These are phyloP conservation scores for Galerina sulciceps DNA, from an alignment of 768 basidiomycete species.

Conservation along the genomic window DNA sequence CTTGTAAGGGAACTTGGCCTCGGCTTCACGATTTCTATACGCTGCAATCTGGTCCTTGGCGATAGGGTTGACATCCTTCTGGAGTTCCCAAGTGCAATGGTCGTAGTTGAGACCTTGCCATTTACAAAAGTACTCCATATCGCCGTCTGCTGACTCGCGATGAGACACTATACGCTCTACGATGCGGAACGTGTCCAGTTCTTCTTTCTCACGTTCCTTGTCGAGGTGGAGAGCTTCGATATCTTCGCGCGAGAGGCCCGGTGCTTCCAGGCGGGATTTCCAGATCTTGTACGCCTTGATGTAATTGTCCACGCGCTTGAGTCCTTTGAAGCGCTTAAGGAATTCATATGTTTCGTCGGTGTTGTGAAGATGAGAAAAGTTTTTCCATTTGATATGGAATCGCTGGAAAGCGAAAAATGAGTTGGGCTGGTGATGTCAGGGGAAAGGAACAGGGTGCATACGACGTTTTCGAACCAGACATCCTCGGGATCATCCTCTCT, in stretches of 20 bases:
- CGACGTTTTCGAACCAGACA: conserved; percentile 87
- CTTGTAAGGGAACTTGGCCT: conserved; percentile 85
- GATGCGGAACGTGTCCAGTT: conserved; percentile 86
- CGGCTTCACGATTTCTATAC: conserved; percentile 76
- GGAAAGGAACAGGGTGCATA: conserved; percentile 37
- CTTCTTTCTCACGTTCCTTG: conserved; percentile 89
- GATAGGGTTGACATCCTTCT: conserved; percentile 78
- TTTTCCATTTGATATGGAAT: conserved; percentile 99
- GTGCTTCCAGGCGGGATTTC: conserved; percentile 64
- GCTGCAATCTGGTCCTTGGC: conserved; percentile 80
- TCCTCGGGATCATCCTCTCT: conserved; percentile 78
- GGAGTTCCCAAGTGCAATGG: conserved; percentile 94
- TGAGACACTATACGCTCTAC: conserved; percentile 91
- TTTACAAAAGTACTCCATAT: conserved; percentile 93
- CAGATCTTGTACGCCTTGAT: conserved; percentile 88
- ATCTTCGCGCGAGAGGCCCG: conserved; percentile 83
- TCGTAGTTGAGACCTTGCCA: conserved; percentile 94
- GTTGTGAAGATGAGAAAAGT: conserved; percentile 96
- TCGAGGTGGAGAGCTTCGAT: conserved; percentile 87
- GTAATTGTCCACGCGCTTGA: conserved; percentile 99
- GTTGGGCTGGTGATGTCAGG: conserved; percentile 2
- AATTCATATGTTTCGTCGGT: conserved; percentile 99
- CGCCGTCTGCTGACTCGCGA: conserved; percentile 60
- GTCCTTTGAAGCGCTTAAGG: conserved; percentile 91
- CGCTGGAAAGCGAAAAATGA: conserved; percentile 56